Evolutionary conservation across 2,329 filamentous ascomycete species (phyloP), one percentile per base, ranked within the genome.

Genomic region (Epichloe sibirici): DNA sequence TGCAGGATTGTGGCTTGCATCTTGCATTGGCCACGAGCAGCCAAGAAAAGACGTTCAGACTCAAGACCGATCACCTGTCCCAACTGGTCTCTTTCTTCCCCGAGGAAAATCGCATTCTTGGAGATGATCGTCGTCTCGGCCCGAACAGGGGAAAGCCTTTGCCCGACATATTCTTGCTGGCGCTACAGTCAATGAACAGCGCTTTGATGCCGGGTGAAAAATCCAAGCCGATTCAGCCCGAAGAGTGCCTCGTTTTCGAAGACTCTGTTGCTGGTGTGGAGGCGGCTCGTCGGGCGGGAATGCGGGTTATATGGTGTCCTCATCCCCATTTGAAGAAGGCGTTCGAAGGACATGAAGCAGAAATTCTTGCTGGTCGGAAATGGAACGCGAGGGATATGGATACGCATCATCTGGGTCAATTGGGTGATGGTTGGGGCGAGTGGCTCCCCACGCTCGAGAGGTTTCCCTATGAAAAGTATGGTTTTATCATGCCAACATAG

Each of bases 201-300:
- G 39, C 38, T 9, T 23, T 50, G 12, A 5, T n/a, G 15, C 25
- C 49, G n/a, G 23, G 42, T 17, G 42, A 51, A 17, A 7, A 8
- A 4, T 9, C 9, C 28, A 8, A 25, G 17, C 6, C 40, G 5
- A 28, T 51, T 17, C 43, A 7, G 42, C 49, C 49, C 5, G 40
- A 45, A 11, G 49, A 51, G 31, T 51, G 39, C 31, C 37, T 51
- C n/a, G 49, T 51, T n/a, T 51, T 51, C 37, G 49, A 51, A 38
- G 49, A 51, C 17, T 11, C 28, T 38, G 6, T 51, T 12, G 25
- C 49, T 12, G 49, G 49, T 5, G 31, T 25, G 13, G 49, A 51
- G 28, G 39, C 49, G 15, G 49, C 39, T 11, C 12, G 49, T 4
- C 49, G 49, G 8, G 49, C 49, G 2, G 49, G 49, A 6, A 35